These are phyloP conservation scores for Lotus japonicus DNA, from an alignment of 306 rosid genomes.

Conservation along the genomic window DNA sequence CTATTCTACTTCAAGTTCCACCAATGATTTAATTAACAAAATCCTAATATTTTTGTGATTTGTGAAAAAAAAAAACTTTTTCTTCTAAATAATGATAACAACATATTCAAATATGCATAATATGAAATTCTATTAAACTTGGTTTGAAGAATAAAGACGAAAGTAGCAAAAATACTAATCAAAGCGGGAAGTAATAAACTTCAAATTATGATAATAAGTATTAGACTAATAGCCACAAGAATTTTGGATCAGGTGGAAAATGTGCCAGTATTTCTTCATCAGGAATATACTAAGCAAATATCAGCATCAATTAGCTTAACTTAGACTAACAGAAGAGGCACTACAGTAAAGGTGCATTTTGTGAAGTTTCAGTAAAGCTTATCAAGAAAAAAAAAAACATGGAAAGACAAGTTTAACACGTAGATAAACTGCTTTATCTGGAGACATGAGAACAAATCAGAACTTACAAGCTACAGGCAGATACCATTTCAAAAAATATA, in stretches of 20 bases:
- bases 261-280: conserved; percentile 6
- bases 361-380: conserved; percentile 4
- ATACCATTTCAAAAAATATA: conserved; percentile 75
- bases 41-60: neutral
- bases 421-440: neutral
- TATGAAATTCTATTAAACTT: neutral
- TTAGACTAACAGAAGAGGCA: conserved; percentile 1
- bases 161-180: too few relatives aligned
- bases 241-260: conserved; percentile 3
- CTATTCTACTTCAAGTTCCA: conserved; percentile 7
- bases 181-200: neutral
- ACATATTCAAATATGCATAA: neutral
- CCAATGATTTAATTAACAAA: neutral
- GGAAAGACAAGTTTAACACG: neutral
- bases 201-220: neutral
- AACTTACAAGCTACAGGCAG: conserved; percentile 91
- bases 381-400: neutral
- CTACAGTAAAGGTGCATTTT: neutral
- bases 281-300: conserved; percentile 9
- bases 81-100: neutral
- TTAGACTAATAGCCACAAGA: neutral
- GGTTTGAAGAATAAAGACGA: neutral
- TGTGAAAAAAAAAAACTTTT: neutral
- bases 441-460: neutral
- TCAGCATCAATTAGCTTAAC: conserved; percentile 8